Evolutionary conservation across 345 rosid species (phyloP).

Genomic region (Luvunga scandens): DNA sequence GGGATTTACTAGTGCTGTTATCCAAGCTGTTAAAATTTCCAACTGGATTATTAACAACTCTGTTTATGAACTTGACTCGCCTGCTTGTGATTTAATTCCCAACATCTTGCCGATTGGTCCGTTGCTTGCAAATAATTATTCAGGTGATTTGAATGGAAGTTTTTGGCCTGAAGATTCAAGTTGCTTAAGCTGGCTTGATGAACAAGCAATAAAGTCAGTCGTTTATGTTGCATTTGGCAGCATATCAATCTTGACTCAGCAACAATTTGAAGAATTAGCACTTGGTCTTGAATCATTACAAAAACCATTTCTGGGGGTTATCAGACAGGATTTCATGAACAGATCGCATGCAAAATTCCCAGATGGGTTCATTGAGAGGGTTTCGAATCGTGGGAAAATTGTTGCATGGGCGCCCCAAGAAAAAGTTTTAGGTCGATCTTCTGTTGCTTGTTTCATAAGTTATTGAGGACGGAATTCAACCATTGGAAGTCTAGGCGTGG

Average conservation of each 20-base stretch:
- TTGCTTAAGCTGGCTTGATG: constrained; percentile 42
- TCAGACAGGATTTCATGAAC: constrained; percentile 9
- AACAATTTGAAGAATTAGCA: constrained; percentile 40
- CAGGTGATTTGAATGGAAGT: constrained; percentile 10
- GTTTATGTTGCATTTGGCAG: constrained; percentile 53
- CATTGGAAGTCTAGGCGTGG: constrained; percentile 28
- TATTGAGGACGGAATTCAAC: constrained; percentile 44
- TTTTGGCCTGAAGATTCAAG: constrained; percentile 29
- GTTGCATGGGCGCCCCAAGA: constrained; percentile 35
- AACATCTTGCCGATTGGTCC: constrained; percentile 32
- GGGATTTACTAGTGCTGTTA: neutral
- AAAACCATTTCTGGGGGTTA: constrained; percentile 33
- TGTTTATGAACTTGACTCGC: constrained; percentile 26
- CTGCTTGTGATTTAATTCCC: constrained; percentile 17
- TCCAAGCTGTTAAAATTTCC: constrained; percentile 6
- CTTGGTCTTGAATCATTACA: constrained; percentile 25
- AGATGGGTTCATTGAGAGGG: constrained; percentile 25
- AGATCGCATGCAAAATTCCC: neutral
- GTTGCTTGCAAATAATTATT: constrained; percentile 8
- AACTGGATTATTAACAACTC: constrained; percentile 23
- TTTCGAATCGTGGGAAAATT: constrained; percentile 11
- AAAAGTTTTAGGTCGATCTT: constrained; percentile 26
- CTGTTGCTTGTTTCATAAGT: constrained; percentile 27
- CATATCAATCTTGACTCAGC: constrained; percentile 1
- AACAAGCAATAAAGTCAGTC: constrained; percentile 30